Conservation (phyloP, 306 rosid genomes). For the Vigna hirtella region DNA sequence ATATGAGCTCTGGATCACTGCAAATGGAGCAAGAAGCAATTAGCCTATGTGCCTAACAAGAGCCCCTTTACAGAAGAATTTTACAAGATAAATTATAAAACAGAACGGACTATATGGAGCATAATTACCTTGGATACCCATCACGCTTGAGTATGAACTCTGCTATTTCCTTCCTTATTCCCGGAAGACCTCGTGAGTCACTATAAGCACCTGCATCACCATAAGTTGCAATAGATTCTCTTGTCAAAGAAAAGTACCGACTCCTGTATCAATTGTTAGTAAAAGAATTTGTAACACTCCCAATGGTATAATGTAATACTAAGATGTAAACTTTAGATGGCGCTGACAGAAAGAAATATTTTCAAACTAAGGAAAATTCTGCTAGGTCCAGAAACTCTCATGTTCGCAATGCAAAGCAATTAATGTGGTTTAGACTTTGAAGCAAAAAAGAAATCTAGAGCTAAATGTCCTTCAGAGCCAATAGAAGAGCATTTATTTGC, state of each 20-base stretch:
- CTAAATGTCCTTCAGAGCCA: slow-evolving; percentile 3
- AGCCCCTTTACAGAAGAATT: slow-evolving; percentile 18
- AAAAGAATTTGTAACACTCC: slow-evolving; percentile 8
- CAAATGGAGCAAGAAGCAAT: slow-evolving; percentile 46
- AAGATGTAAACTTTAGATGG: slow-evolving; percentile 26
- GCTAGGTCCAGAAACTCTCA: slow-evolving; percentile 6
- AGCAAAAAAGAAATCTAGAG: slow-evolving; percentile 18
- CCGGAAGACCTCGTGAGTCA: slow-evolving; percentile 96
- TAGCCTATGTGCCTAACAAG: slow-evolving; percentile 40
- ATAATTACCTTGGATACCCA: slow-evolving; percentile 90
- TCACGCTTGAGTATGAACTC: slow-evolving; percentile 93
- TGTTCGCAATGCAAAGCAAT: slow-evolving; percentile 9
- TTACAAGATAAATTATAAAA: slow-evolving; percentile 1
- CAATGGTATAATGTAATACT: slow-evolving; percentile 6
- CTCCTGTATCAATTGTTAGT: slow-evolving; percentile 13
- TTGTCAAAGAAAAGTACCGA: slow-evolving; percentile 28
- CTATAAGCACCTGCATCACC: slow-evolving; percentile 86
- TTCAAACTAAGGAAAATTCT: slow-evolving; percentile 34
- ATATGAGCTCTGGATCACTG: slow-evolving; percentile 96
- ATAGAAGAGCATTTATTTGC: slow-evolving; percentile 29
- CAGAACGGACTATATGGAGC: not conserved
- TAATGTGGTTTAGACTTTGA: slow-evolving; percentile 21
- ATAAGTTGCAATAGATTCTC: slow-evolving; percentile 36
- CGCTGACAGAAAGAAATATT: not conserved
- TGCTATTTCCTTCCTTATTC: slow-evolving; percentile 91